phyloP scores from a whole-genome alignment of 2,329 filamentous ascomycete species.

The Gremmenia infestans region DNA sequence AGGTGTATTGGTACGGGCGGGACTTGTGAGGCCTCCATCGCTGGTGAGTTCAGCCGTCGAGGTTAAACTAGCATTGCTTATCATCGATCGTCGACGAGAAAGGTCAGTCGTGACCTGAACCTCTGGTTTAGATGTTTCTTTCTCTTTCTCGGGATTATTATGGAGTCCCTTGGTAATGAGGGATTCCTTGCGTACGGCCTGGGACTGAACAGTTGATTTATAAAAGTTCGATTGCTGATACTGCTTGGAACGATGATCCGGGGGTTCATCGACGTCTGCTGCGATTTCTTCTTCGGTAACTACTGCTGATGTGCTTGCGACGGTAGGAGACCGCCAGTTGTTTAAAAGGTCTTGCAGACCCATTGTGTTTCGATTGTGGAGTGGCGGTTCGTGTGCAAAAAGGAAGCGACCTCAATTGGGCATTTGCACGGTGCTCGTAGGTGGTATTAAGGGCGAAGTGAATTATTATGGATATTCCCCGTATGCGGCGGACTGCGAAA shows the following conservation, averaged over 20 bases:
- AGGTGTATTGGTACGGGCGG: slow-evolving; percentile 79
- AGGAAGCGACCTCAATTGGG: not conserved
- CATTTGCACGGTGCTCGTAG: not conserved
- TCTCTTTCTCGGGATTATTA: slow-evolving; percentile 58
- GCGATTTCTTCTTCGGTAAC: slow-evolving; percentile 57
- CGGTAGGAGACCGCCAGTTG: slow-evolving; percentile 41
- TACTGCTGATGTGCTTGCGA: slow-evolving; percentile 23
- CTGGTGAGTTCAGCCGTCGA: slow-evolving; percentile 93
- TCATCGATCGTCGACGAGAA: slow-evolving; percentile 48
- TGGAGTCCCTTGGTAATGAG: slow-evolving; percentile 82
- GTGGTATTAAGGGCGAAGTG: slow-evolving; percentile 4
- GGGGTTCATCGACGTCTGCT: slow-evolving; percentile 83
- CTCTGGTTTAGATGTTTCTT: slow-evolving; percentile 40
- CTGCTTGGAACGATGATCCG: slow-evolving; percentile 47
- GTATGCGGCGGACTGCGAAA: not conserved
- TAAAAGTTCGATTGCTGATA: slow-evolving; percentile 25
- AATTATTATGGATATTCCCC: not conserved
- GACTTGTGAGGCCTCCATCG: slow-evolving; percentile 85
- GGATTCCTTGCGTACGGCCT: slow-evolving; percentile 63
- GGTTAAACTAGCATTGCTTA: slow-evolving; percentile 73
- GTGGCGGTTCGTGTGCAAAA: slow-evolving; percentile 8
- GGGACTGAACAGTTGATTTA: slow-evolving; percentile 37
- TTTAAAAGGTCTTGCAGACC: slow-evolving; percentile 34
- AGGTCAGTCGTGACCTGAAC: slow-evolving; percentile 37
- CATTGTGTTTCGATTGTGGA: slow-evolving; percentile 20